Base-by-base conservation (phyloP, 1,284 basidiomycete genomes). In the Boletus hoseneyae region DNA sequence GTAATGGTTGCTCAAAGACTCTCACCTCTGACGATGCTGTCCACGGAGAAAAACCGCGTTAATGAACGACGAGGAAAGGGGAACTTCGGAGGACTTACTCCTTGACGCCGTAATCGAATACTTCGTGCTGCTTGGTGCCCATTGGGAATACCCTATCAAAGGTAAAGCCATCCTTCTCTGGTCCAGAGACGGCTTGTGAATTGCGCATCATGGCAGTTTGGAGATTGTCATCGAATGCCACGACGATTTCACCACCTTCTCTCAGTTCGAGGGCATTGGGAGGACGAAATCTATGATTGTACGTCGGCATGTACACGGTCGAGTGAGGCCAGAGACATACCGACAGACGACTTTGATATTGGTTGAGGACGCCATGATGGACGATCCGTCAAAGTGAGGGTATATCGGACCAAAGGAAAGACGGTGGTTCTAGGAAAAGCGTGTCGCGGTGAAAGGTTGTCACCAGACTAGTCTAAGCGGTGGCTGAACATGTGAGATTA, bases 21-120 rank as follows among this genome's bases (percentile, higher is more conserved):
- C 72, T 54, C 56, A 89, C 88, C 88, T 79, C 82, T 86, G 37
- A 90, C 87, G 61, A 88, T 90, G 56, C 88, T 90, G 56, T 49
- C 43, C 51, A 51, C 16, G 56, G 57, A 50, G 51, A 41, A 54
- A 42, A 33, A 45, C 53, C 45, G 43, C 45, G 53, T 56, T 27
- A 61, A 46, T 37, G 43, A 42, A 48, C 8, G 42, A 42, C 38
- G 29, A 47, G 41, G 13, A 55, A 52, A 55, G 50, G 44, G 43
- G 51, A 45, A 50, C 40, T 53, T 46, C 48, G 45, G 52, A 33
- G 11, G 57, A 83, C 82, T 75, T 65, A 91, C 89, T 93, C 94
- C 72, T 95, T 97, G 52, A 99, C 92, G 55, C 97, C 96, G 71
- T 96, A 99, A 70, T 99, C 94, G 67, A 99, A 99, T 44, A 99